phyloP scores from a whole-genome alignment of 768 basidiomycete species.

The Astraeus odoratus region DNA sequence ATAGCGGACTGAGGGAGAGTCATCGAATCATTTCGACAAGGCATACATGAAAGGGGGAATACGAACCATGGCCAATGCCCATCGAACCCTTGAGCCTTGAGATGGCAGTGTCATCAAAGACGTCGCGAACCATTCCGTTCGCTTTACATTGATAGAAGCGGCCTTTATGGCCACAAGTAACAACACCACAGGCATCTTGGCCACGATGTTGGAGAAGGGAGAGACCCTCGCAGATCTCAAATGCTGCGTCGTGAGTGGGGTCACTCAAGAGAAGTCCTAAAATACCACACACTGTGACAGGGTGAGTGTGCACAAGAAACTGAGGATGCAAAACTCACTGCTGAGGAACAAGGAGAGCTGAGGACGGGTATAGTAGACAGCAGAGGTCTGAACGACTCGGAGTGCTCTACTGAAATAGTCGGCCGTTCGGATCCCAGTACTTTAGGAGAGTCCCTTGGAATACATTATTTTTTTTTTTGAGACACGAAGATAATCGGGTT shows the following conservation, averaged over 20 bases:
- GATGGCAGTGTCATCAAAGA: slow-evolving; percentile 79
- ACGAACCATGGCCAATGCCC: slow-evolving; percentile 94
- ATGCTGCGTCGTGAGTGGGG: slow-evolving; percentile 62
- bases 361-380: background rate
- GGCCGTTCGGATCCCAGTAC: no score
- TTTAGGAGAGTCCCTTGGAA: no score
- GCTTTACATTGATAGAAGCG: slow-evolving; percentile 98
- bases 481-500: no score
- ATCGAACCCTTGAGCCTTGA: slow-evolving; percentile 82
- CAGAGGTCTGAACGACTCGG: no score
- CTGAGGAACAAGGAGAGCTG: background rate
- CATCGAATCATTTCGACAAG: slow-evolving; percentile 7
- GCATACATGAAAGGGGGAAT: slow-evolving; percentile 1
- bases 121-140: slow-evolving; percentile 98
- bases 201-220: slow-evolving; percentile 94
- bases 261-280: slow-evolving; percentile 84
- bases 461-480: no score
- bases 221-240: slow-evolving; percentile 93
- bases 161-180: slow-evolving; percentile 93
- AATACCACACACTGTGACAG: slow-evolving; percentile 77
- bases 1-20: slow-evolving; percentile 66
- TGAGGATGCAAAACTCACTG: slow-evolving; percentile 22
- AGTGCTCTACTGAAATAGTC: no score
- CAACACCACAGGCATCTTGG: slow-evolving; percentile 96
- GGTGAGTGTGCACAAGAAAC: slow-evolving; percentile 5